Conservation (phyloP, 2,329 filamentous ascomycete genomes). For the Bipolaris oryzae region DNA sequence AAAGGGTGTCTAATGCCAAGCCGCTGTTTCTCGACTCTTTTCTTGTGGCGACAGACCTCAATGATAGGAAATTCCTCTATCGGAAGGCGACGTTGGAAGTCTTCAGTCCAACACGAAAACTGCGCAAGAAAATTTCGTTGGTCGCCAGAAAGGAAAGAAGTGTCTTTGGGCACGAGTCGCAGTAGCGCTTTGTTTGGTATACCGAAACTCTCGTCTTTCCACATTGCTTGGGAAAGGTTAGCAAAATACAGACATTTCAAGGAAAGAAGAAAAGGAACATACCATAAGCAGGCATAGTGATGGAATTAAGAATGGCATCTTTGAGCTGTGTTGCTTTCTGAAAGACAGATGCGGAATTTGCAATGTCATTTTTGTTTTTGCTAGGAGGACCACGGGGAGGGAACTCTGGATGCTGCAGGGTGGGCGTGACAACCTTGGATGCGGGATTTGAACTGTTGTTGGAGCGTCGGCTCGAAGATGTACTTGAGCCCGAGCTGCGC, state of each 20-base stretch:
- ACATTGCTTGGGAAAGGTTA: slow-evolving; percentile 62
- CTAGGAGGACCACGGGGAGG: slow-evolving; percentile 71
- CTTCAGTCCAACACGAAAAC: slow-evolving; percentile 68
- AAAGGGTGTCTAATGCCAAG: slow-evolving; percentile 65
- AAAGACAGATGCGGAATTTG: slow-evolving; percentile 67
- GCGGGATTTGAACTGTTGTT: slow-evolving; percentile 39
- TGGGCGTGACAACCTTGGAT: slow-evolving; percentile 59
- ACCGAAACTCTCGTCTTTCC: slow-evolving; percentile 76
- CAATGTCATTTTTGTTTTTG: slow-evolving; percentile 53
- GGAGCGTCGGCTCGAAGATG: slow-evolving; percentile 46
- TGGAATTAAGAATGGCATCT: slow-evolving; percentile 76
- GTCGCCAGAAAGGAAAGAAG: slow-evolving; percentile 42
- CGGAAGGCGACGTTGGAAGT: slow-evolving; percentile 66
- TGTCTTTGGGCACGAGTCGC: slow-evolving; percentile 49
- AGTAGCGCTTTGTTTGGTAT: slow-evolving; percentile 72
- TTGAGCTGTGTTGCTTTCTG: slow-evolving; percentile 78
- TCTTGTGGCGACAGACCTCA: slow-evolving; percentile 65
- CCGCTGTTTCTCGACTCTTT: slow-evolving; percentile 63
- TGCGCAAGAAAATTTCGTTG: slow-evolving; percentile 61
- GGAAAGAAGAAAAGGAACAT: slow-evolving; percentile 6
- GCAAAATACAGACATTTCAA: neutral
- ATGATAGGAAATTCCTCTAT: slow-evolving; percentile 70
- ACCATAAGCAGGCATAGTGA: slow-evolving; percentile 72
- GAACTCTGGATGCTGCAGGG: slow-evolving; percentile 64
- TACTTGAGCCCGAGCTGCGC: slow-evolving; percentile 48